phyloP scores from a whole-genome alignment of 768 basidiomycete genomes.

The Trametes maxima region DNA sequence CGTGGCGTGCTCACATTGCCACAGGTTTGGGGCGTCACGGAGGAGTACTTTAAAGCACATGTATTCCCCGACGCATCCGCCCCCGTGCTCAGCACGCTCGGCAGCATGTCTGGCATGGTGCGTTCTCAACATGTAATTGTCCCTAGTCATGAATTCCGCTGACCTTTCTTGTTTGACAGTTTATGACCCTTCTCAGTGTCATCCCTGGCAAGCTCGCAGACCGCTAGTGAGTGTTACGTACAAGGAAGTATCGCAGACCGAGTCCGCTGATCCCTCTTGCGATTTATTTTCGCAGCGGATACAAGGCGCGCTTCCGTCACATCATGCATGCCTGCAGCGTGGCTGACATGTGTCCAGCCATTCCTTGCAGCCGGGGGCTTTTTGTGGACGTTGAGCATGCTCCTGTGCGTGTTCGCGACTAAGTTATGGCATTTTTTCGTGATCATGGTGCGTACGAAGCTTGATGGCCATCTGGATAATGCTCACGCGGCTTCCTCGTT shows the following conservation, averaged over 20 bases:
- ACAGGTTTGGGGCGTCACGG: slow-evolving; percentile 38
- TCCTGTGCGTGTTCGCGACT: slow-evolving; percentile 25
- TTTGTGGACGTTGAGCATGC: slow-evolving; percentile 31
- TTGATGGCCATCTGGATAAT: neutral
- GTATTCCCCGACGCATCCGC: slow-evolving; percentile 28
- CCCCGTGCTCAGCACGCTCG: slow-evolving; percentile 25
- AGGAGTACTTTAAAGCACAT: slow-evolving; percentile 37
- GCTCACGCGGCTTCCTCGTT: neutral
- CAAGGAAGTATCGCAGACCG: neutral
- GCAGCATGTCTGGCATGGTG: slow-evolving; percentile 27
- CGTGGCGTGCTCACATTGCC: slow-evolving; percentile 21
- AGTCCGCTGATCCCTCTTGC: neutral
- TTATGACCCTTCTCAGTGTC: slow-evolving; percentile 27
- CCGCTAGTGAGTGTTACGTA: slow-evolving; percentile 24
- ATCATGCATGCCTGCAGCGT: neutral
- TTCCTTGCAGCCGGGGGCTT: slow-evolving; percentile 25
- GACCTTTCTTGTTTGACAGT: slow-evolving; percentile 6
- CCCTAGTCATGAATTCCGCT: neutral
- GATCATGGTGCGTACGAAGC: slow-evolving; percentile 16
- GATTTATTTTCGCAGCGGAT: slow-evolving; percentile 14
- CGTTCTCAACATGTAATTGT: neutral
- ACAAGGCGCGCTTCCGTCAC: slow-evolving; percentile 12
- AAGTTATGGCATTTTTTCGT: slow-evolving; percentile 30
- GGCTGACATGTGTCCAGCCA: slow-evolving; percentile 14
- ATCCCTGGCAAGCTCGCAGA: slow-evolving; percentile 28